Evolutionary conservation across 345 rosid genomes (phyloP).

Genomic region (Sapria himalayana): DNA sequence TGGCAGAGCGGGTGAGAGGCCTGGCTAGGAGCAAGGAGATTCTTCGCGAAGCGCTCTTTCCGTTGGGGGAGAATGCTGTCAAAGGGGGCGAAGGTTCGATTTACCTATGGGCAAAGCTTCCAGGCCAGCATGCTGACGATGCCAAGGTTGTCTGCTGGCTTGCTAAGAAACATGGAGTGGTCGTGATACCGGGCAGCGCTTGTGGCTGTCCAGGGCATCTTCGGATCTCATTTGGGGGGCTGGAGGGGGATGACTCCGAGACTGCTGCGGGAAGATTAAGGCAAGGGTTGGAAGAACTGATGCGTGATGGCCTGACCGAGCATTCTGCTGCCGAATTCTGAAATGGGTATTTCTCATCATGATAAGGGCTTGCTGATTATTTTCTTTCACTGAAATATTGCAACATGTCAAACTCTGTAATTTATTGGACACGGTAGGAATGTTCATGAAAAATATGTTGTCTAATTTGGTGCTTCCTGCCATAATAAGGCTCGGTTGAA

Average conservation of each 20-base stretch:
- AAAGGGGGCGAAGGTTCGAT: constrained; percentile 94
- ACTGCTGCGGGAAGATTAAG: constrained; percentile 52
- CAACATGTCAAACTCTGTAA: too few species aligned
- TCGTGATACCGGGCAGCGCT: constrained; percentile 66
- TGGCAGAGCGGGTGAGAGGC: constrained; percentile 37
- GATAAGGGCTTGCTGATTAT: too few species aligned
- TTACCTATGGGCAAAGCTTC: constrained; percentile 85
- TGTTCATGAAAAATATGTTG: too few species aligned
- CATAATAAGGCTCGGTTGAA: too few species aligned
- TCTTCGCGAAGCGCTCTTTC: constrained; percentile 52
- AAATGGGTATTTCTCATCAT: too few species aligned
- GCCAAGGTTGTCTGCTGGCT: constrained; percentile 69
- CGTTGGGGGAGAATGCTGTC: constrained; percentile 49
- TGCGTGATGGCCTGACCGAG: constrained; percentile 32
- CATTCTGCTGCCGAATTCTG: too few species aligned
- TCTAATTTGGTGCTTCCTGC: too few species aligned
- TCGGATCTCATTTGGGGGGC: constrained; percentile 68
- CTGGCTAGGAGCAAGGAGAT: constrained; percentile 67
- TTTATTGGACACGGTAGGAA: too few species aligned
- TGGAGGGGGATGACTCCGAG: constrained; percentile 38
- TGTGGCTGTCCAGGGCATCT: constrained; percentile 52
- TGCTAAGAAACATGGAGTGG: constrained; percentile 56
- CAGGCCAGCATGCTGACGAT: constrained; percentile 24
- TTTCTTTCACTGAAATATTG: too few species aligned
- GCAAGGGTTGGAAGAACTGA: constrained; percentile 52